Evolutionary conservation across 2,329 filamentous ascomycete species (phyloP).

Genomic region (Ophiocordyceps camponoti-rufipedis): DNA sequence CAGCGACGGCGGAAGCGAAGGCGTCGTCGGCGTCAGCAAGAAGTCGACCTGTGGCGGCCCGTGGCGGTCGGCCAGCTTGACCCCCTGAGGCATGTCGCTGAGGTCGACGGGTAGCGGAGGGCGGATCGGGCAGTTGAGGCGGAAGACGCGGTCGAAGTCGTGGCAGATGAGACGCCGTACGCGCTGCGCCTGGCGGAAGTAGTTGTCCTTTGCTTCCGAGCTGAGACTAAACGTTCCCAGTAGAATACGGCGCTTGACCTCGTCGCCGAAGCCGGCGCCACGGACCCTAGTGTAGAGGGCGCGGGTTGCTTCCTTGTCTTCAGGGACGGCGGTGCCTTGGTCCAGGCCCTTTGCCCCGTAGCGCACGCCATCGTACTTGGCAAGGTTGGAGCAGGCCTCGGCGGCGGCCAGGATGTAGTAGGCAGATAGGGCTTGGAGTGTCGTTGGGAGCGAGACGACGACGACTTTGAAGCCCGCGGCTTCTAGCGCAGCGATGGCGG

Average conservation of each 20-base stretch:
- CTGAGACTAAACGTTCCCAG: slow-evolving; percentile 82
- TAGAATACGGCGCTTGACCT: slow-evolving; percentile 74
- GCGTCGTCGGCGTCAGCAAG: slow-evolving; percentile 72
- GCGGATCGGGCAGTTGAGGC: slow-evolving; percentile 47
- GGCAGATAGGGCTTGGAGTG: slow-evolving; percentile 68
- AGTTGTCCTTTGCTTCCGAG: slow-evolving; percentile 83
- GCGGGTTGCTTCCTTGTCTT: slow-evolving; percentile 36
- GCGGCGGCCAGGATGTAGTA: slow-evolving; percentile 94
- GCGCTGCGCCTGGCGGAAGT: slow-evolving; percentile 86
- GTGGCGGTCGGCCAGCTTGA: slow-evolving; percentile 33
- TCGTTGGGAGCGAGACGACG: slow-evolving; percentile 65
- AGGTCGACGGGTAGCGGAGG: slow-evolving; percentile 35
- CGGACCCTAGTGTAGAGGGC: slow-evolving; percentile 62
- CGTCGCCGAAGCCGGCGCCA: slow-evolving; percentile 57
- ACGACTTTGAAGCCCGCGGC: slow-evolving; percentile 51
- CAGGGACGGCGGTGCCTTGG: slow-evolving; percentile 7
- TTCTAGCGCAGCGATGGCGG: slow-evolving; percentile 40
- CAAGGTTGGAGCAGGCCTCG: slow-evolving; percentile 87
- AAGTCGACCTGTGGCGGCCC: slow-evolving; percentile 59
- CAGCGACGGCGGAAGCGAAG: slow-evolving; percentile 51
- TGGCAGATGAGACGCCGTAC: slow-evolving; percentile 65
- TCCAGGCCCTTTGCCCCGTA: slow-evolving; percentile 46
- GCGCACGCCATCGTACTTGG: slow-evolving; percentile 92
- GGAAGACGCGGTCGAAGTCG: slow-evolving; percentile 74
- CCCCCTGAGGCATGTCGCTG: slow-evolving; percentile 36